Base-by-base conservation (phyloP, 2,329 filamentous ascomycete genomes). In the Aureobasidium uvarum region DNA sequence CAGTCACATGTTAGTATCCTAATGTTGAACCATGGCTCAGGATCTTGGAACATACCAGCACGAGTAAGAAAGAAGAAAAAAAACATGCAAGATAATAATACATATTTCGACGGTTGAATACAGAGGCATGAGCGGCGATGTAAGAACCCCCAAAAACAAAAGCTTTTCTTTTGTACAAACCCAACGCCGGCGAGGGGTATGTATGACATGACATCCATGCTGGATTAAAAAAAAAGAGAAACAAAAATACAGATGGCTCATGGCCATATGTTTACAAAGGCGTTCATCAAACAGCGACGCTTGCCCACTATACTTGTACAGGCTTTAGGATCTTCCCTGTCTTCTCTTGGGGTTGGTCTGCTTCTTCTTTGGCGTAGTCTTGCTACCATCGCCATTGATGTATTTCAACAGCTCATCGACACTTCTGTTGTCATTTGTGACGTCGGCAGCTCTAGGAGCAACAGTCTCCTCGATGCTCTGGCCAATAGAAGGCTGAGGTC, bases 391-490 rank as follows among this genome's bases (percentile, higher is more conserved):
- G 41, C 93, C 94, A 77, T 98, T 95, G 71, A 99, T 98, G 78
- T 94, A 98, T 77, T 90, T 91, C 75, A 99, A 83, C 46, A 99
- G 81, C 76, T 99, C 94, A 71, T 98, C 93, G 68, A 99, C 92
- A 79, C 88, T 96, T 71, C 92, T 85, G 11, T 69, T 70, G 56
- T 67, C 66, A 5, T 67, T 43, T 18, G 52, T 55, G 20, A 60
- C 63, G 25, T 59, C 54, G 25, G 51, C 54, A n/a, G 38, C 46
- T 50, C 62, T 55, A 10, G 54, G 59, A 11, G 63, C 52, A 23
- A 55, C 64, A 16, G 54, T 64, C 45, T 66, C 66, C 16, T 46
- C 45, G 6, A 54, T 36, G 48, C 64, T 84, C 70, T 88, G 83
- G 8, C 86, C 85, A 63, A 89, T 83, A 68, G 85, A 84, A 52